Evolutionary conservation across 179 eudicot genomes (phyloP).

Genomic region (Spergularia azorica): DNA sequence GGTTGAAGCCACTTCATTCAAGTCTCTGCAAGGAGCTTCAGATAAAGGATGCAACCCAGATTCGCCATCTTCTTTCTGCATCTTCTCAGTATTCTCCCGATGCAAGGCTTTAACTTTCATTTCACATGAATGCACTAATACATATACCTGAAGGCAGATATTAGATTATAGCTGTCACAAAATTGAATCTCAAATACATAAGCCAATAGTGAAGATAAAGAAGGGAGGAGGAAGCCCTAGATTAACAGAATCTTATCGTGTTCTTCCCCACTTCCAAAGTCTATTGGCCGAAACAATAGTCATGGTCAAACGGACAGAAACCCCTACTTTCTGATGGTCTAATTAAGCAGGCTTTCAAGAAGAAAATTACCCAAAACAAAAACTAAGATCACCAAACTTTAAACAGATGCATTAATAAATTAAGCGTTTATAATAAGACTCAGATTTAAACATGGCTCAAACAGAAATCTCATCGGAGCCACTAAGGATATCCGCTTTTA

Average conservation of each 20-base stretch:
- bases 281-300: background rate
- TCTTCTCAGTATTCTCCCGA: conserved; percentile 38
- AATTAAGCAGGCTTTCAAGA: conserved; percentile 12
- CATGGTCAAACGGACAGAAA: conserved; percentile 2
- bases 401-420: background rate
- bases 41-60: conserved; percentile 35
- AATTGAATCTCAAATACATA: background rate
- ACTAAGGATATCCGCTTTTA: background rate
- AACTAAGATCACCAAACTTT: background rate
- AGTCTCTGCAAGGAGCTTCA: conserved; percentile 36
- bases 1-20: conserved; percentile 33
- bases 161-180: conserved; percentile 1
- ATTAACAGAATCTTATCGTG: background rate
- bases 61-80: conserved; percentile 39
- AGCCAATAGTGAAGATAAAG: background rate
- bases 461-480: background rate
- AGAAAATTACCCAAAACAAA: background rate
- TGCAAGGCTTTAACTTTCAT: conserved; percentile 50
- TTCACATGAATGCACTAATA: conserved; percentile 75
- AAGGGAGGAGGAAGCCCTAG: background rate
- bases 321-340: background rate
- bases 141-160: conserved; percentile 63
- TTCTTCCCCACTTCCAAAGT: background rate
- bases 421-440: background rate
- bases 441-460: too few relatives aligned